Percentiles rank a stretch among this genome's conserved stretches.
Conservation (phyloP, 2,329 filamentous ascomycete species). For the Sclerotinia borealis region DNA sequence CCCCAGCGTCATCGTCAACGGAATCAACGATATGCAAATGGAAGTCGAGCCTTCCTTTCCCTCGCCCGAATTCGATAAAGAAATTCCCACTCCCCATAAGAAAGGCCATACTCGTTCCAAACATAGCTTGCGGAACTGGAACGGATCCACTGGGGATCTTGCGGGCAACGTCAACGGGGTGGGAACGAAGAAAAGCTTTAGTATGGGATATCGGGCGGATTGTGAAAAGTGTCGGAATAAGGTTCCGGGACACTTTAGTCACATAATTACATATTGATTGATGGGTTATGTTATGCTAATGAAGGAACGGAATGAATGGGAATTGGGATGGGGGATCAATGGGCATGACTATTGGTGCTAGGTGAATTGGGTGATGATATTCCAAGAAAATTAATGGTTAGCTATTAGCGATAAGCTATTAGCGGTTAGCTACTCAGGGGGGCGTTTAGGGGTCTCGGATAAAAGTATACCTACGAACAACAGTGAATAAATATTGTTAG, state of each 20-base stretch:
- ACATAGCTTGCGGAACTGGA: conserved; percentile 31
- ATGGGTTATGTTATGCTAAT: not conserved
- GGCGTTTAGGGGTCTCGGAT: not conserved
- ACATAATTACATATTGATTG: conserved; percentile 53
- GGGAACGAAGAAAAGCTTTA: conserved; percentile 64
- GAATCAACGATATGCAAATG: conserved; percentile 31
- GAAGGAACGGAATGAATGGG: not conserved
- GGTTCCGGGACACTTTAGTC: conserved; percentile 74
- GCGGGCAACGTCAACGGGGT: conserved; percentile 13
- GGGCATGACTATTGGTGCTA: not conserved
- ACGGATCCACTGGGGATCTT: conserved; percentile 22
- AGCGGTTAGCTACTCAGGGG: not conserved
- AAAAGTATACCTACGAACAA: not conserved
- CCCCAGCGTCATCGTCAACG: conserved; percentile 28
- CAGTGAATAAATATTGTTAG: not conserved
- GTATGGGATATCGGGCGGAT: conserved; percentile 71
- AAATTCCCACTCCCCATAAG: conserved; percentile 27
- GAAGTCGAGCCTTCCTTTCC: conserved; percentile 25
- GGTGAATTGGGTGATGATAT: not conserved
- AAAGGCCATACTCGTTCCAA: conserved; percentile 32
- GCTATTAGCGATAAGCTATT: too few species aligned
- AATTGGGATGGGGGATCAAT: not conserved
- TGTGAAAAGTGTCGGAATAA: conserved; percentile 72
- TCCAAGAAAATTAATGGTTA: not conserved
- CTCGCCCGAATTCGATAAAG: conserved; percentile 17